A percentile compares a stretch with the other conserved stretches of the same genome.
These are phyloP conservation scores for Aureobasidium sp. DNA, from an alignment of 2,329 filamentous ascomycete species.

Conservation along the genomic window DNA sequence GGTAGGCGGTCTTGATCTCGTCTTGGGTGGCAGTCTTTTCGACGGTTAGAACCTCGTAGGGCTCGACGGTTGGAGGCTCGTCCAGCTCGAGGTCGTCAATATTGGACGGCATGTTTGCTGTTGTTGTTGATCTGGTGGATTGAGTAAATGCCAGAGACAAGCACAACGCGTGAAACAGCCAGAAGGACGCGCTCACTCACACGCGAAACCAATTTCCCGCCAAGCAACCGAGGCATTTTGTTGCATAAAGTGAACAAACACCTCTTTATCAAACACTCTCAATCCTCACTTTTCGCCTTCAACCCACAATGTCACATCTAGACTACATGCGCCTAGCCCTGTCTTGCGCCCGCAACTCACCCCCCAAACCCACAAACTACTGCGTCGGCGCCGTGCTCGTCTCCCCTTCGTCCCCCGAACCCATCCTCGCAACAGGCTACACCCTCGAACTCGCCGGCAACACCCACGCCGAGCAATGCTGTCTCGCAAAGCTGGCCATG, in stretches of 20 bases:
- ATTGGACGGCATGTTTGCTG: conserved; percentile 19
- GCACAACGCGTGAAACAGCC: background rate
- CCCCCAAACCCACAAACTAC: conserved; percentile 84
- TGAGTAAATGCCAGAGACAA: background rate
- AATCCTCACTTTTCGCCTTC: conserved; percentile 4
- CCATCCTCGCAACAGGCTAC: conserved; percentile 71
- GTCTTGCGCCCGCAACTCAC: conserved; percentile 66
- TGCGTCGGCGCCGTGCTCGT: conserved; percentile 82
- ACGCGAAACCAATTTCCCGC: background rate
- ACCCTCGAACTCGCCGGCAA: conserved; percentile 87
- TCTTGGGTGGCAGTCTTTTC: conserved; percentile 62
- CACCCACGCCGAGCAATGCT: conserved; percentile 93
- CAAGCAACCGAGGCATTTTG: background rate
- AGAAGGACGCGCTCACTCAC: background rate
- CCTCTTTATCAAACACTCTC: no score
- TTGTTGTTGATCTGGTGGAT: background rate
- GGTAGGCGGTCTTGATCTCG: conserved; percentile 87
- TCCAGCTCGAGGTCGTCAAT: conserved; percentile 45
- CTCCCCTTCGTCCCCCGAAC: conserved; percentile 34
- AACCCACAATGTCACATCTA: background rate
- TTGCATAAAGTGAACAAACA: no score
- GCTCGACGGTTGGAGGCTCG: conserved; percentile 59
- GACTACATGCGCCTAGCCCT: conserved; percentile 64
- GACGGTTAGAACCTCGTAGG: conserved; percentile 72
- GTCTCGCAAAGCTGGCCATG: conserved; percentile 61